A percentile compares a stretch with the other conserved stretches of the same genome.
phyloP scores from a whole-genome alignment of 179 eudicot species.

The Patellifolia procumbens region DNA sequence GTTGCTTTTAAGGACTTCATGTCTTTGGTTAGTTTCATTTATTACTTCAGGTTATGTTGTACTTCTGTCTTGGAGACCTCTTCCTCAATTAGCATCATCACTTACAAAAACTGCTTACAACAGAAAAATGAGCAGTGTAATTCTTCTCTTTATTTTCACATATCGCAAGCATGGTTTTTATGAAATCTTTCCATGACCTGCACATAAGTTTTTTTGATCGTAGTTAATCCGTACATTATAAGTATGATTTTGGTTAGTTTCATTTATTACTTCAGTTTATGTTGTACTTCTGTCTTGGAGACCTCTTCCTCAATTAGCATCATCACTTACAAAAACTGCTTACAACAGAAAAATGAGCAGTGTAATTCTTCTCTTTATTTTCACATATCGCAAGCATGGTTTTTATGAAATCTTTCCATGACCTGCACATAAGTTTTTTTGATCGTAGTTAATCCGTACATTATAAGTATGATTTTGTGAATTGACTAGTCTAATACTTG shows the following conservation, averaged over 20 bases:
- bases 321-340: too few relatives aligned
- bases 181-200: background rate
- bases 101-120: too few relatives aligned
- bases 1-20: background rate
- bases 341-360: too few relatives aligned
- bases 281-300: too few relatives aligned
- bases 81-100: background rate
- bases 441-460: background rate
- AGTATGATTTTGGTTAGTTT: background rate
- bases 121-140: background rate
- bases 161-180: background rate
- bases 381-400: background rate
- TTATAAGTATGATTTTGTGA: background rate
- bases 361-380: background rate
- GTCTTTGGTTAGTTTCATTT: background rate
- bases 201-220: background rate
- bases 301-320: too few relatives aligned
- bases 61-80: background rate
- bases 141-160: background rate
- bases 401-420: background rate
- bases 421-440: background rate
- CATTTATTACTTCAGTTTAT: too few relatives aligned
- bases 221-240: background rate
- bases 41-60: background rate
- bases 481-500: background rate